phyloP scores from a whole-genome alignment of 805 yeast genomes.

The Kuraishia capsulata region DNA sequence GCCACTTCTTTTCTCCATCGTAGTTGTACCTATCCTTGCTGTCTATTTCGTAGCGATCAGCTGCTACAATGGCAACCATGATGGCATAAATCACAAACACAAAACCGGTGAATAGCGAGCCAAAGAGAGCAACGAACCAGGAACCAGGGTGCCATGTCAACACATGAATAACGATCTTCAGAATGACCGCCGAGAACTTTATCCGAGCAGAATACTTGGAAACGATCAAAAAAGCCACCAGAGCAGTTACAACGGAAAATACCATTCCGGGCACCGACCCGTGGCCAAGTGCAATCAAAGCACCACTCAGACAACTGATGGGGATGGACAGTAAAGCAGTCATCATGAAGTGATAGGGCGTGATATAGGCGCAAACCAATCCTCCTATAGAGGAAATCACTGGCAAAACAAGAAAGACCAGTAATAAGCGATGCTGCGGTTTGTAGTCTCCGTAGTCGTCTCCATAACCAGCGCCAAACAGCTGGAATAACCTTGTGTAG shows the following conservation, averaged over 20 bases:
- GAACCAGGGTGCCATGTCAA: slow-evolving; percentile 60
- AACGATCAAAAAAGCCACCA: slow-evolving; percentile 67
- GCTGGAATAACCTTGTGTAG: too few relatives aligned
- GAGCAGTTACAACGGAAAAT: slow-evolving; percentile 52
- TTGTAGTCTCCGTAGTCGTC: slow-evolving; percentile 62
- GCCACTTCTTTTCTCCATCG: slow-evolving; percentile 41
- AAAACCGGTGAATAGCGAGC: slow-evolving; percentile 48
- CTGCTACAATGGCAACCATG: slow-evolving; percentile 47
- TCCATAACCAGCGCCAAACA: slow-evolving; percentile 62
- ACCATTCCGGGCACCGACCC: slow-evolving; percentile 73
- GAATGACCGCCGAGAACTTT: slow-evolving; percentile 65
- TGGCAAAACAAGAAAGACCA: slow-evolving; percentile 53
- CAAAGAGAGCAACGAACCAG: slow-evolving; percentile 48
- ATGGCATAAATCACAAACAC: slow-evolving; percentile 59
- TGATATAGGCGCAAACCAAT: slow-evolving; percentile 50
- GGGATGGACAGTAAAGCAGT: slow-evolving; percentile 62
- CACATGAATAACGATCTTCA: slow-evolving; percentile 62
- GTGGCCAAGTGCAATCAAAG: slow-evolving; percentile 61
- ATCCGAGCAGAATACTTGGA: slow-evolving; percentile 48
- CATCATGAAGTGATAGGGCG: slow-evolving; percentile 59
- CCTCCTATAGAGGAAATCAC: slow-evolving; percentile 49
- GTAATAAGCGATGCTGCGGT: slow-evolving; percentile 58
- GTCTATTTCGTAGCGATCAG: slow-evolving; percentile 60
- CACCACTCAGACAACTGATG: slow-evolving; percentile 60
- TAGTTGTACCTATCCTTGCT: slow-evolving; percentile 43